Evolutionary conservation across 1,139 yeast species (phyloP).

Genomic region (Sugiyamaella neomexicana): DNA sequence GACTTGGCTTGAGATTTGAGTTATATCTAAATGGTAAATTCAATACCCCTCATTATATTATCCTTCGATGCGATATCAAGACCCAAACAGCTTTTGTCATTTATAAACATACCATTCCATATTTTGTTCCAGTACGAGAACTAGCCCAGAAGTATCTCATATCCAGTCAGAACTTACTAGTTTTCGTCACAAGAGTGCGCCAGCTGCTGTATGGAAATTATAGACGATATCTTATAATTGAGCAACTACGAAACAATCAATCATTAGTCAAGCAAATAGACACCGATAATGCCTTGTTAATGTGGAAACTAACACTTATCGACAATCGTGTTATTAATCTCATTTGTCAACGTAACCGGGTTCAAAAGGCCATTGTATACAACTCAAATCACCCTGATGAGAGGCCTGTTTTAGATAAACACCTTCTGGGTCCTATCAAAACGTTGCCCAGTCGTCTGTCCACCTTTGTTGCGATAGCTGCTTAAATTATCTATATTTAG

Average conservation of each 20-base stretch:
- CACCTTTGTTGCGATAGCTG: not conserved
- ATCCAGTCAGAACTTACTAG: slow-evolving; percentile 18
- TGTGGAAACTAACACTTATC: slow-evolving; percentile 24
- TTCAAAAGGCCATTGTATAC: slow-evolving; percentile 14
- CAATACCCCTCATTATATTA: slow-evolving; percentile 31
- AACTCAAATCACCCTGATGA: slow-evolving; percentile 1
- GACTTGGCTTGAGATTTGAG: slow-evolving; percentile 33
- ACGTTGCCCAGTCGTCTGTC: slow-evolving; percentile 1
- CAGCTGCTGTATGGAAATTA: slow-evolving; percentile 20
- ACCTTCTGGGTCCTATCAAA: slow-evolving; percentile 14
- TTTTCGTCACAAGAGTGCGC: slow-evolving; percentile 26
- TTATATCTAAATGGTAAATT: slow-evolving; percentile 23
- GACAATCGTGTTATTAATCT: slow-evolving; percentile 15
- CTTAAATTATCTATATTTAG: no score
- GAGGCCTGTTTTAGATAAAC: slow-evolving; percentile 5
- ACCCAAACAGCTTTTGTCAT: slow-evolving; percentile 22
- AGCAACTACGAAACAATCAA: slow-evolving; percentile 12
- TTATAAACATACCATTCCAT: slow-evolving; percentile 32
- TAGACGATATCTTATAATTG: slow-evolving; percentile 17
- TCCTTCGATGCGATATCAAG: slow-evolving; percentile 22
- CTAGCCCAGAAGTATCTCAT: slow-evolving; percentile 25
- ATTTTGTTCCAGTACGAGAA: slow-evolving; percentile 26
- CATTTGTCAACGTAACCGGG: not conserved
- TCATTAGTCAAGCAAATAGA: slow-evolving; percentile 21
- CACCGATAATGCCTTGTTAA: slow-evolving; percentile 25